A percentile compares a stretch with the other conserved stretches of the same genome.
Evolutionary conservation across 2,329 filamentous ascomycete species (phyloP).

Genomic region (Fusarium sp.): DNA sequence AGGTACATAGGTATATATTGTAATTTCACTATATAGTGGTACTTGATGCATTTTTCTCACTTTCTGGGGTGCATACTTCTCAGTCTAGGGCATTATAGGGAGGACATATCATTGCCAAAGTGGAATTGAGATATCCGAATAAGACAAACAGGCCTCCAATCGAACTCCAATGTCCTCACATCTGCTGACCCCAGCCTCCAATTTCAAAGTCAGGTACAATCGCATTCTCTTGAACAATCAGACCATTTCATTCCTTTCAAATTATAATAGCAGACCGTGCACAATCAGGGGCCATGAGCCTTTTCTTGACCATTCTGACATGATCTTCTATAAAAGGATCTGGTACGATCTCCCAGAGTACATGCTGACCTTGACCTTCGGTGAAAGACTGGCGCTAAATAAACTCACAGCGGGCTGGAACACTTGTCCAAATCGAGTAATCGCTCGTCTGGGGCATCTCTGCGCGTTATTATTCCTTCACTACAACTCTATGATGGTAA

Average conservation of each 20-base stretch:
- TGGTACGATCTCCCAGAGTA: constrained; percentile 15
- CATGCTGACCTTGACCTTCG: constrained; percentile 3
- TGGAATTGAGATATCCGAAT: constrained; percentile 11
- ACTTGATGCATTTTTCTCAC: background rate
- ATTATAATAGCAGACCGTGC: constrained; percentile 2
- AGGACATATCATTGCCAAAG: background rate
- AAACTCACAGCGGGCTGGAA: constrained; percentile 2
- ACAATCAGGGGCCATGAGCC: background rate
- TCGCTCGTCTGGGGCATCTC: constrained; percentile 34
- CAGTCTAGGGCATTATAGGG: background rate
- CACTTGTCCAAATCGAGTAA: constrained; percentile 38
- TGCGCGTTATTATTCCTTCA: constrained; percentile 7
- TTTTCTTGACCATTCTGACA: background rate
- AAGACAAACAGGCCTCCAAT: constrained; percentile 8
- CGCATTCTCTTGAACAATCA: background rate
- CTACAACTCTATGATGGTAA: background rate
- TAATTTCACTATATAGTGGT: constrained; percentile 7
- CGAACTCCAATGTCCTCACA: background rate
- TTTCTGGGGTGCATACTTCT: constrained; percentile 3
- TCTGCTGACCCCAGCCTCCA: constrained; percentile 20
- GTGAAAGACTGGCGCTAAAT: constrained; percentile 22
- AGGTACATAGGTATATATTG: background rate
- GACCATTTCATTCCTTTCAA: background rate
- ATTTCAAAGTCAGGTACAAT: background rate
- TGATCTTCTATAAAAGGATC: background rate